Evolutionary conservation across 2,329 filamentous ascomycete genomes (phyloP), one percentile per base, ranked within the genome.

Genomic region (Colletotrichum australisinense): DNA sequence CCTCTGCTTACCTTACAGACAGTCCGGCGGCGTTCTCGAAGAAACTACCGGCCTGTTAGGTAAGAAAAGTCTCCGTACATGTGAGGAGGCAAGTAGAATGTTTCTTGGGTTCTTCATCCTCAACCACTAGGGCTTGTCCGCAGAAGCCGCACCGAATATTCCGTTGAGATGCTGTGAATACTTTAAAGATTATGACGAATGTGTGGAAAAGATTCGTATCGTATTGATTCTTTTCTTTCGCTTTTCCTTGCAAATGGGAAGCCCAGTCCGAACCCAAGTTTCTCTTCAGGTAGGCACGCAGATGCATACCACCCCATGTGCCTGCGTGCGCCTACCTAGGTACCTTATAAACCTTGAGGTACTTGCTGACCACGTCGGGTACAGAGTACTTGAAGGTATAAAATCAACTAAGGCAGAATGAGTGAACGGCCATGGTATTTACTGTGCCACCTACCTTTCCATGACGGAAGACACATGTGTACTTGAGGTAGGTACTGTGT

Each of bases 221-320:
- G 8, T n/a, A 22, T 22, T 11, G 16, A 49, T 22, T 49, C 19
- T 22, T 22, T 49, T 49, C 7, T n/a, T 22, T 49, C 19, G 1
- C 19, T 22, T 11, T 42, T 22, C 19, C 16, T 49, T 49, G 19
- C 42, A 49, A 19, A 19, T 11, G 42, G 42, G 42, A 49, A 22
- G 7, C 19, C 7, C 42, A 49, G 52, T 42, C 38, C 26, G 7
- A 30, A 42, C 52, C 52, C 30, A 65, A 65, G 32, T n/a, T 26
- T 42, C 32, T 42, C 12, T 52, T 65, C 52, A 65, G 63, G 52
- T 65, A 65, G 63, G 63, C 63, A 57, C 63, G 52, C 63, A 65
- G 63, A 57, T 53, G 63, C 52, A 57, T 30, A 38, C 46, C 11
- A 63, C 38, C 59, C 49, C 38, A 52, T 46, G 26, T 64, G 42